A percentile compares a stretch with the other conserved stretches of the same genome.
phyloP scores from a whole-genome alignment of 2,329 filamentous ascomycete genomes.

The Fusarium concolor region DNA sequence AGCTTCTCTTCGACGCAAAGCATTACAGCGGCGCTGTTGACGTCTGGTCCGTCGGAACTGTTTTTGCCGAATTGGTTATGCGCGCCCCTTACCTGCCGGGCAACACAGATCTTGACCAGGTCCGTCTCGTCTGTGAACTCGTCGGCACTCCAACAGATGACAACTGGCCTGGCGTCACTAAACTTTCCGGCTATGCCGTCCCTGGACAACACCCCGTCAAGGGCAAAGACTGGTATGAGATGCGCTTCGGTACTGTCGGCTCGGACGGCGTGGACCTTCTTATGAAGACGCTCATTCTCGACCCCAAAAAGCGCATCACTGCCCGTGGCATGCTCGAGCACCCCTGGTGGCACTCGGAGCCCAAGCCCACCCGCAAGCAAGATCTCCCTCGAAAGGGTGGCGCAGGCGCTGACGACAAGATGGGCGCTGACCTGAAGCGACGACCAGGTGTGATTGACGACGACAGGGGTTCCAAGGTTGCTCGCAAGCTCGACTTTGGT shows the following conservation, averaged over 20 bases:
- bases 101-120: constrained; percentile 86
- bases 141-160: constrained; percentile 94
- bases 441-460: constrained; percentile 76
- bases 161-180: constrained; percentile 92
- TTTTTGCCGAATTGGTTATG: constrained; percentile 91
- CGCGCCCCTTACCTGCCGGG: constrained; percentile 86
- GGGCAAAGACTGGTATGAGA: constrained; percentile 77
- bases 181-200: constrained; percentile 83
- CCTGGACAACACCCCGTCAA: constrained; percentile 71
- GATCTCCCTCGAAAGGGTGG: constrained; percentile 83
- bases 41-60: constrained; percentile 91
- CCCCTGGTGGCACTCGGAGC: constrained; percentile 86
- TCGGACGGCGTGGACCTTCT: constrained; percentile 87
- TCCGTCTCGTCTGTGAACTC: constrained; percentile 83
- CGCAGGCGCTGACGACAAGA: constrained; percentile 77
- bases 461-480: constrained; percentile 77
- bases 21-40: constrained; percentile 94
- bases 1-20: constrained; percentile 89
- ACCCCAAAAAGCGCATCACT: constrained; percentile 86
- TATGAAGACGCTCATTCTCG: constrained; percentile 84
- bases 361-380: constrained; percentile 83
- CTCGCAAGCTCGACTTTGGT: constrained; percentile 84
- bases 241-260: constrained; percentile 83
- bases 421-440: constrained; percentile 85
- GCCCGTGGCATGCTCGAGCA: constrained; percentile 83